A percentile compares a stretch with the other conserved stretches of the same genome.
phyloP scores from a whole-genome alignment of 2,329 filamentous ascomycete genomes.

The Exophiala dermatitidis region DNA sequence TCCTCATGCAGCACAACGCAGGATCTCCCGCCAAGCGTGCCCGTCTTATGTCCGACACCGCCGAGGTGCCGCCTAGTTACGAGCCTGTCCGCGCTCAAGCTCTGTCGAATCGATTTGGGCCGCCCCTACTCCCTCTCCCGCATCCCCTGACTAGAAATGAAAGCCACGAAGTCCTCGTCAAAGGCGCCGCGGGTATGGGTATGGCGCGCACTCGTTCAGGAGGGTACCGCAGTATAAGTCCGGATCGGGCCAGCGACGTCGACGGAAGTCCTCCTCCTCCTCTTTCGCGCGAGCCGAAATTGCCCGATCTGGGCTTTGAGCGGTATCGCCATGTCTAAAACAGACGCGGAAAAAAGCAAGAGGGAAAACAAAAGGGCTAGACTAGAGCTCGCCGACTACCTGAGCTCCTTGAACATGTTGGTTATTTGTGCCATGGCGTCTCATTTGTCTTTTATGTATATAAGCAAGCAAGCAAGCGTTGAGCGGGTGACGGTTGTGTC shows the following conservation, averaged over 20 bases:
- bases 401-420: too few species aligned
- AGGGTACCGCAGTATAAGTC: slow-evolving; percentile 21
- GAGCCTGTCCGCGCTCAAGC: slow-evolving; percentile 23
- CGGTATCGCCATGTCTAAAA: slow-evolving; percentile 18
- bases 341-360: not conserved
- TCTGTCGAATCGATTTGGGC: slow-evolving; percentile 7
- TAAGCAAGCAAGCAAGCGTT: too few species aligned
- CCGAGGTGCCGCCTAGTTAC: too few species aligned
- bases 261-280: slow-evolving; percentile 19
- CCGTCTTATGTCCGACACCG: slow-evolving; percentile 15
- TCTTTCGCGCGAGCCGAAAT: slow-evolving; percentile 17
- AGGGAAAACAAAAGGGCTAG: too few species aligned
- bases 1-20: slow-evolving; percentile 58
- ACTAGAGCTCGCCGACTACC: too few species aligned
- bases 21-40: slow-evolving; percentile 5
- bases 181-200: slow-evolving; percentile 16
- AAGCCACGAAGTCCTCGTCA: slow-evolving; percentile 19
- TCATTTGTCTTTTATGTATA: too few species aligned
- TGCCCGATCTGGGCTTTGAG: slow-evolving; percentile 22
- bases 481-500: too few species aligned
- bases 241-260: slow-evolving; percentile 7
- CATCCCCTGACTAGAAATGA: slow-evolving; percentile 7
- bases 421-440: too few species aligned
- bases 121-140: too few species aligned
- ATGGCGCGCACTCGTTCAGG: not conserved